Conservation (phyloP, 768 basidiomycete species). For the Rhodocollybia butyracea region DNA sequence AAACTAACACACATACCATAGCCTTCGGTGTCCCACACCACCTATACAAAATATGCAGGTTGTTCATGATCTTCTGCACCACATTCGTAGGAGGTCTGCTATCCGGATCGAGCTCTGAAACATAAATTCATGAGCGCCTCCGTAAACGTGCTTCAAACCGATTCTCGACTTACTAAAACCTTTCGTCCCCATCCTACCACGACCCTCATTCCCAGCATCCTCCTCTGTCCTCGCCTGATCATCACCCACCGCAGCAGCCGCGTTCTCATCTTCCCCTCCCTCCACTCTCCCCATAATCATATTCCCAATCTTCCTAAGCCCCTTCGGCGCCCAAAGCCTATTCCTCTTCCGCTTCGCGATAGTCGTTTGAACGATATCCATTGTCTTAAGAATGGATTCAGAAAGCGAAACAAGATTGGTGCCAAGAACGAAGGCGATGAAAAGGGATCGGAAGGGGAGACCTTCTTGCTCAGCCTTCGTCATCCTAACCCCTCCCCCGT, state of each 20-base stretch:
- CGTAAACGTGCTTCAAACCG: neutral
- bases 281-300: slow-evolving; percentile 16
- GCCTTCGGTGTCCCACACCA: slow-evolving; percentile 42
- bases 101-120: slow-evolving; percentile 41
- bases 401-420: slow-evolving; percentile 37
- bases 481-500: slow-evolving; percentile 13
- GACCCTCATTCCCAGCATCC: slow-evolving; percentile 9
- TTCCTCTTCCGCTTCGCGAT: slow-evolving; percentile 33
- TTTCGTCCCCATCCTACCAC: neutral
- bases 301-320: slow-evolving; percentile 26
- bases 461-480: neutral
- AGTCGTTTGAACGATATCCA: slow-evolving; percentile 33
- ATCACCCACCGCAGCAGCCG: slow-evolving; percentile 25
- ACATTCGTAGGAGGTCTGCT: slow-evolving; percentile 42
- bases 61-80: slow-evolving; percentile 35
- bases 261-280: slow-evolving; percentile 21
- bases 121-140: neutral
- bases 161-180: slow-evolving; percentile 12
- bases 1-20: slow-evolving; percentile 21
- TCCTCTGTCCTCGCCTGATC: slow-evolving; percentile 16
- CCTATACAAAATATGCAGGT: slow-evolving; percentile 29
- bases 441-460: slow-evolving; percentile 38
- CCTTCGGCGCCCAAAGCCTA: slow-evolving; percentile 49
- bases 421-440: slow-evolving; percentile 48
- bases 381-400: slow-evolving; percentile 31